Evolutionary conservation across 2,329 filamentous ascomycete species (phyloP).

Genomic region (Thermoascus crustaceus): DNA sequence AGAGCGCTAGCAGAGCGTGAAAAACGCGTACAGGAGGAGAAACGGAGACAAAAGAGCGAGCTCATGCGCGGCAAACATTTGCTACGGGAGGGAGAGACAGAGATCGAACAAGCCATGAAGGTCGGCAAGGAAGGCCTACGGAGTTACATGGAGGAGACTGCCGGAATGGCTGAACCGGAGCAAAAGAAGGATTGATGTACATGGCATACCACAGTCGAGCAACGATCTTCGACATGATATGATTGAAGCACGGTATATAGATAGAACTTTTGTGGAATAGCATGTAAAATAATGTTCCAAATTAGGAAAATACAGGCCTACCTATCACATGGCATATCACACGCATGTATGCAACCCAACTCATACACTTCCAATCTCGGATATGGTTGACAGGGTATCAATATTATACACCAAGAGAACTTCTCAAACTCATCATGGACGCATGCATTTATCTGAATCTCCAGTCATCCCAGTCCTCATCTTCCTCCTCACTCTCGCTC

Average conservation of each 20-base stretch:
- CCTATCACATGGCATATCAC: too few species aligned
- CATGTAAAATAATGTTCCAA: too few species aligned
- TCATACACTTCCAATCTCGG: conserved; percentile 9
- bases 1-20: conserved; percentile 37
- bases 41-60: conserved; percentile 31
- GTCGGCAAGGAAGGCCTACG: conserved; percentile 35
- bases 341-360: conserved; percentile 3
- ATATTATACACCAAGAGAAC: conserved; percentile 4
- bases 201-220: too few species aligned
- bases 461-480: conserved; percentile 40
- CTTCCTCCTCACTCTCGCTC: conserved; percentile 40
- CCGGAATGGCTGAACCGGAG: conserved; percentile 5
- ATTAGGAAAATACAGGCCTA: too few species aligned
- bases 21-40: conserved; percentile 36
- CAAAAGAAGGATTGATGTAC: conserved; percentile 8
- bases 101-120: conserved; percentile 37
- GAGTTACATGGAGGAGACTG: conserved; percentile 35
- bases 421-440: conserved; percentile 2
- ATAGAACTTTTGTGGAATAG: too few species aligned
- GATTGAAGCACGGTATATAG: too few species aligned
- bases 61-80: conserved; percentile 35
- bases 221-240: too few species aligned
- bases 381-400: conserved; percentile 2
- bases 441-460: conserved; percentile 24
- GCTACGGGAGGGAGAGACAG: conserved; percentile 35